Conservation (phyloP, 164 flowering plant species). For the Litsea cubeba region DNA sequence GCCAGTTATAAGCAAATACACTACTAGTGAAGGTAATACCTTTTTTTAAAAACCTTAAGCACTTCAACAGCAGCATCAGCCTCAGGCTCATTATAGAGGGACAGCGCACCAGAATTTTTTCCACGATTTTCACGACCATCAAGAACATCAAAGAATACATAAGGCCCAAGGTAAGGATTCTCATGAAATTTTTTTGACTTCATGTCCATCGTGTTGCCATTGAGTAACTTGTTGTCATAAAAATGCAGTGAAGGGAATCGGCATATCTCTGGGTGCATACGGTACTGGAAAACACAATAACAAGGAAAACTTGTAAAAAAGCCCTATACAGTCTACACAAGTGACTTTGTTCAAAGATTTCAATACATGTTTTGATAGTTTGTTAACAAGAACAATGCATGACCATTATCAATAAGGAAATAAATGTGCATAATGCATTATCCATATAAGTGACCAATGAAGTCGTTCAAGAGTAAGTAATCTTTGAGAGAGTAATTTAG, state of each 20-base stretch:
- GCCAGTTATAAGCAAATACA: background rate
- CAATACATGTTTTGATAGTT: background rate
- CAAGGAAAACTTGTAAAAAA: background rate
- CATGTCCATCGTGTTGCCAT: slow-evolving; percentile 55
- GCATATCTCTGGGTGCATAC: slow-evolving; percentile 99
- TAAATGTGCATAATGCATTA: no score
- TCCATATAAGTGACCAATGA: no score
- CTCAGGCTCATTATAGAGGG: slow-evolving; percentile 78
- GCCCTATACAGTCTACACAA: background rate
- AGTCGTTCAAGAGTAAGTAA: no score
- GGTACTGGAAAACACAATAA: slow-evolving; percentile 51
- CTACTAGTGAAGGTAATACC: slow-evolving; percentile 31
- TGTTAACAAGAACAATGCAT: no score
- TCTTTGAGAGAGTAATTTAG: no score
- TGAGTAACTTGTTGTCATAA: slow-evolving; percentile 72
- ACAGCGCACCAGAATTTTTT: slow-evolving; percentile 51
- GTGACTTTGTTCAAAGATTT: background rate
- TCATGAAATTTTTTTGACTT: slow-evolving; percentile 73
- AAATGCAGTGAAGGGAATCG: slow-evolving; percentile 86
- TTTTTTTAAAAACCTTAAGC: slow-evolving; percentile 54
- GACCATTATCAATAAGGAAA: no score
- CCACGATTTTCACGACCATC: slow-evolving; percentile 79
- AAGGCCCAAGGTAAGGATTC: slow-evolving; percentile 65
- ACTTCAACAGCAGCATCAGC: slow-evolving; percentile 85
- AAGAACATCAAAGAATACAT: slow-evolving; percentile 73